These are phyloP conservation scores for Leonotis leonurus DNA, from an alignment of 257 asterid genomes.

Conservation along the genomic window DNA sequence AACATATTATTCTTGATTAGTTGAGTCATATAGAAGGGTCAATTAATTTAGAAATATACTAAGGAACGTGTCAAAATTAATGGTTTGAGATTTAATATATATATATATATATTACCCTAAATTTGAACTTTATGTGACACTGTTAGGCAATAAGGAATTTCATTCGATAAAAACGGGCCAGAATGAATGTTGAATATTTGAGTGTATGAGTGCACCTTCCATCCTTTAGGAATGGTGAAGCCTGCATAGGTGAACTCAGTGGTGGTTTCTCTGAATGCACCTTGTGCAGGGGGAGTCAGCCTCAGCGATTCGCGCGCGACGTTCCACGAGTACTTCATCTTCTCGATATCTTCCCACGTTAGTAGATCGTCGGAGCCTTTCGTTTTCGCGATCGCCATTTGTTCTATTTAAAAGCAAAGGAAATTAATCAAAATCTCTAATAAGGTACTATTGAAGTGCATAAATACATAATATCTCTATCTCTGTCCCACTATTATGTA, in stretches of 20 bases:
- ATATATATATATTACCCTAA: no score
- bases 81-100: no score
- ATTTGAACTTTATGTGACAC: no score
- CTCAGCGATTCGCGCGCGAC: slow-evolving; percentile 51
- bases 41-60: no score
- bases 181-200: no score
- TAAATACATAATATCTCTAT: no score
- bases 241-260: slow-evolving; percentile 49
- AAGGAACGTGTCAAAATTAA: no score
- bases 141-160: no score
- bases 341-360: slow-evolving; percentile 48
- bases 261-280: slow-evolving; percentile 41
- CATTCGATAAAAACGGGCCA: no score
- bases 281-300: slow-evolving; percentile 41
- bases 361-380: slow-evolving; percentile 37
- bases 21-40: not conserved
- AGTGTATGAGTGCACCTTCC: slow-evolving; percentile 39
- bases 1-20: not conserved
- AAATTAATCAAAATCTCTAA: no score
- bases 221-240: slow-evolving; percentile 54
- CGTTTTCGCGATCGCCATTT: slow-evolving; percentile 36
- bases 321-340: slow-evolving; percentile 60
- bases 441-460: no score
- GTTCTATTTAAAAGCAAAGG: slow-evolving; percentile 22
- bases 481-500: no score